These are phyloP conservation scores for Nowakowskiella sp. DNA, from an alignment of 192 early-diverging fungal species.

Conservation along the genomic window DNA sequence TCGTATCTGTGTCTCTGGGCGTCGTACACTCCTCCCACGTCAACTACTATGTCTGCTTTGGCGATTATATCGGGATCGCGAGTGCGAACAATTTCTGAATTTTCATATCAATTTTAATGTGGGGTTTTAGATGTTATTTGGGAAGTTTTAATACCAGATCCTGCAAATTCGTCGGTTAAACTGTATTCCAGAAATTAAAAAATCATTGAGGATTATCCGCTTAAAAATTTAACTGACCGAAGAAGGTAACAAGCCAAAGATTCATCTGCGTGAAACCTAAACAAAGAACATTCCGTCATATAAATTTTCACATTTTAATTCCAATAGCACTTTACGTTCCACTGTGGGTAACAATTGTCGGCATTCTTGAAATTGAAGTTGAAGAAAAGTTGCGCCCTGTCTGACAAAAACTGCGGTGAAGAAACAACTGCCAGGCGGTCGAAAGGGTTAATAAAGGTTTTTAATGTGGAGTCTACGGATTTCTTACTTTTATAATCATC, in stretches of 20 bases:
- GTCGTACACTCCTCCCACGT: constrained; percentile 91
- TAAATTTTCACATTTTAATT: background rate
- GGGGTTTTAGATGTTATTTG: constrained; percentile 17
- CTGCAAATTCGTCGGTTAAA: background rate
- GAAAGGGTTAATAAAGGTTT: no score
- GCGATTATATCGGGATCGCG: constrained; percentile 73
- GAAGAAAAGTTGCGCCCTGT: no score
- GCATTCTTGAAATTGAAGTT: no score
- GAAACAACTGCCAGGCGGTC: no score
- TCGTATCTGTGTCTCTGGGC: constrained; percentile 67
- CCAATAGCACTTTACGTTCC: constrained; percentile 46
- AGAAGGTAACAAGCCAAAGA: constrained; percentile 87
- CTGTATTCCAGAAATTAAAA: background rate
- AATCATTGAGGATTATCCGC: background rate
- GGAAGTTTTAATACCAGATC: constrained; percentile 14
- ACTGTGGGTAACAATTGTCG: constrained; percentile 72
- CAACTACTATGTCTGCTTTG: constrained; percentile 80
- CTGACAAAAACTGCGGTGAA: no score
- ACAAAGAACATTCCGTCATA: constrained; percentile 43
- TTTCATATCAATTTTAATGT: background rate
- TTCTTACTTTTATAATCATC: no score
- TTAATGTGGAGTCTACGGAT: no score
- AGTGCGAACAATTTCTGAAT: constrained; percentile 58
- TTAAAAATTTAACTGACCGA: constrained; percentile 49
- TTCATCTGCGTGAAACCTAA: constrained; percentile 65